phyloP scores from a whole-genome alignment of 768 basidiomycete genomes.

The Strobilomyces confusus region DNA sequence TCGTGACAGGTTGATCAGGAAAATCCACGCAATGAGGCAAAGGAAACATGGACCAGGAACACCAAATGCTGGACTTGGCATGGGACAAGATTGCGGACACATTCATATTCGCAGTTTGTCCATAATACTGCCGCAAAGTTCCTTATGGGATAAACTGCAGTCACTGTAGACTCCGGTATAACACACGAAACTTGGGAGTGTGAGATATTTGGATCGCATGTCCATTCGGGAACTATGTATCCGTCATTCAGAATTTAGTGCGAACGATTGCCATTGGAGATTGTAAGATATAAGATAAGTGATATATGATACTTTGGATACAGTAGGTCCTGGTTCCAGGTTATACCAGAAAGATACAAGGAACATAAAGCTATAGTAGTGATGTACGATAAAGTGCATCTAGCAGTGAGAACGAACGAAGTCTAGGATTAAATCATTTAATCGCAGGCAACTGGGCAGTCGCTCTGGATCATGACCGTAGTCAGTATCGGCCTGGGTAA shows the following conservation, averaged over 20 bases:
- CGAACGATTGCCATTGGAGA: slow-evolving; percentile 15
- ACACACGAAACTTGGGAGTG: too few species aligned
- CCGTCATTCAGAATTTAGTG: background rate
- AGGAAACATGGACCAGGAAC: background rate
- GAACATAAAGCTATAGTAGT: slow-evolving; percentile 11
- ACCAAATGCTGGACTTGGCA: background rate
- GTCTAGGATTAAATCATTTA: slow-evolving; percentile 28
- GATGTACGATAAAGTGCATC: slow-evolving; percentile 18
- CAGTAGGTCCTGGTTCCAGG: slow-evolving; percentile 23
- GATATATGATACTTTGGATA: slow-evolving; percentile 14
- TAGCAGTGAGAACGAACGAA: slow-evolving; percentile 22
- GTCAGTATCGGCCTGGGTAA: background rate
- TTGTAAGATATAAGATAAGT: slow-evolving; percentile 17
- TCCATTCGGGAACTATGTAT: background rate
- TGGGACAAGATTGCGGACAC: too few species aligned
- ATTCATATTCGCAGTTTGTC: too few species aligned
- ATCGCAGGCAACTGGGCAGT: slow-evolving; percentile 47
- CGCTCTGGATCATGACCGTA: slow-evolving; percentile 37
- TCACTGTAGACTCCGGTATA: too few species aligned
- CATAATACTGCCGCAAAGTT: too few species aligned
- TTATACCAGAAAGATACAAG: slow-evolving; percentile 7
- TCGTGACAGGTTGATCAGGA: background rate
- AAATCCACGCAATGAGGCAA: too few species aligned
- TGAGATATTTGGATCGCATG: too few species aligned
- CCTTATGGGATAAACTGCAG: too few species aligned